A percentile compares a stretch with the other conserved stretches of the same genome.
Evolutionary conservation across 202 grass and related monocot species (phyloP).

Genomic region (Eragrostis tef): DNA sequence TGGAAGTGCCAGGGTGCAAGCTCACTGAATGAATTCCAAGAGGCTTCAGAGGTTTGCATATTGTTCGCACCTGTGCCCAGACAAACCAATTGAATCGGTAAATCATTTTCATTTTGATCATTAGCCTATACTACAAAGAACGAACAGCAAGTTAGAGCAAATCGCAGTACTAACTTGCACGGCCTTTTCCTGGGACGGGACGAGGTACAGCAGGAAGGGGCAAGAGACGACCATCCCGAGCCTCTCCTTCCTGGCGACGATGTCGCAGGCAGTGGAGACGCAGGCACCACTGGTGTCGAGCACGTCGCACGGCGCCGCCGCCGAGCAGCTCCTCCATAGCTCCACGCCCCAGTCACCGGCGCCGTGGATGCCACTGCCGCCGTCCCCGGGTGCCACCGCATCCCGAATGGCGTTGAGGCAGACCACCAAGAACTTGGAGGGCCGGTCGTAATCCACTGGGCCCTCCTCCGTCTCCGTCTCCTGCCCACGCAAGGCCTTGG

Average conservation of each 20-base stretch:
- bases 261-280: conserved; percentile 75
- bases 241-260: conserved; percentile 82
- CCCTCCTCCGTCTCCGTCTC: conserved; percentile 10
- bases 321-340: conserved; percentile 76
- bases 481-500: conserved; percentile 6
- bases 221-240: conserved; percentile 61
- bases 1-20: conserved; percentile 69
- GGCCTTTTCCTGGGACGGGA: conserved; percentile 75
- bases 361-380: conserved; percentile 50
- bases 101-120: background rate
- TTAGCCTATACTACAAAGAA: background rate
- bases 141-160: background rate
- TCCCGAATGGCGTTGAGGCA: conserved; percentile 88
- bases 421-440: conserved; percentile 81
- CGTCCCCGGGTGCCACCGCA: conserved; percentile 25
- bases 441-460: conserved; percentile 54
- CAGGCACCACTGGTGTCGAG: conserved; percentile 62
- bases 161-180: conserved; percentile 48
- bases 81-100: background rate
- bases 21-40: conserved; percentile 89
- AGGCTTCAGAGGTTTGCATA: conserved; percentile 77
- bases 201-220: conserved; percentile 77
- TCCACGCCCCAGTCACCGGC: conserved; percentile 69
- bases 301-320: conserved; percentile 50
- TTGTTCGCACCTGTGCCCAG: conserved; percentile 66